Evolutionary conservation across 495 filamentous ascomycete genomes (phyloP), one percentile per base, ranked within the genome.

Genomic region (Penicillium ochrochloron): DNA sequence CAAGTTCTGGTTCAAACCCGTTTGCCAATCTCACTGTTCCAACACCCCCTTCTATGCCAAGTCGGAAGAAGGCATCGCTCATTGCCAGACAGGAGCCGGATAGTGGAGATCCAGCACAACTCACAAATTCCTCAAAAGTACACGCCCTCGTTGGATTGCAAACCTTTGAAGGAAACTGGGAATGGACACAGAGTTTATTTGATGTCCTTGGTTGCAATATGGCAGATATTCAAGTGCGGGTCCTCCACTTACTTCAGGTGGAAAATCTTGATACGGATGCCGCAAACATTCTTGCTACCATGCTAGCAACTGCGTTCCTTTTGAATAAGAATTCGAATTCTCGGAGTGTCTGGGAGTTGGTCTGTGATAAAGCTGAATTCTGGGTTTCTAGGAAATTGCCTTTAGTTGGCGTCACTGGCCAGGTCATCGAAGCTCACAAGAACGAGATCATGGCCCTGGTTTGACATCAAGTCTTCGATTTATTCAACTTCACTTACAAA

Each of bases 331-430:
- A 85, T 53, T 59, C 5, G 0, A 73, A 60, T 6, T 68, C 78
- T 54, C 70, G 74, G 70, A 82, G 80, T n/a, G 70, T 75, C 25
- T 88, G 86, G 87, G 84, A 85, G 67, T 74, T 89, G 73, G 67
- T 80, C 44, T 69, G 69, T 31, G 65, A 67, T 25, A 82, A 81
- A 59, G 77, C 74, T 31, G 73, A 64, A 35, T 44, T n/a, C 2
- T 82, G 77, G 77, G 48, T 69, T 17, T 34, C 6, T 7, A 1
- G n/a, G 3, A 59, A n/a, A 27, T 34, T 64, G 41, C 27, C 42
- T 34, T 9, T 10, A 23, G 17, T 59, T 12, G 41, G 57, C 23
- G n/a, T 29, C 27, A 12, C 31, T 50, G 57, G 57, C 19, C n/a
- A 33, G 4, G 21, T 15, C 12, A 21, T 59, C 29, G 29, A 35